Evolutionary conservation across 805 yeast species (phyloP), one percentile per base, ranked within the genome.

Genomic region (Torulaspora microellipsoides): DNA sequence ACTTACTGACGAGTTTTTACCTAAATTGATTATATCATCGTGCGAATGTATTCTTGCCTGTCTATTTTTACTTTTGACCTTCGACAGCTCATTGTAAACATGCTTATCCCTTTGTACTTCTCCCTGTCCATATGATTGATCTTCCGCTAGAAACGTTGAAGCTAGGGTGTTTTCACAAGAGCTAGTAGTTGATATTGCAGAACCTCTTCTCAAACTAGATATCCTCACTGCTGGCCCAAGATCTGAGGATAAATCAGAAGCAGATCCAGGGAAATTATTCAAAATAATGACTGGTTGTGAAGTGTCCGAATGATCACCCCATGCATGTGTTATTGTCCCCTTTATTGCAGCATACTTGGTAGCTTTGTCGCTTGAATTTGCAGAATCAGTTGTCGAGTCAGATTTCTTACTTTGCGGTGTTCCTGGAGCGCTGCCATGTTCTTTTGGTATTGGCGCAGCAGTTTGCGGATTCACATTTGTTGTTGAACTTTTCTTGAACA

Each of bases 251-350:
- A 28, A 11, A 13, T 15, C 33, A 23, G 43, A 32, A 15, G 12
- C 25, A 8, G 44, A 30, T 12, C 23, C 28, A 11, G 45, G 31
- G 4, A 35, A 40, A 17, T 51, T 43, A 41, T 57, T 57, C 25
- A 57, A 36, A 12, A 48, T 38, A 29, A 57, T 57, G 6, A 57
- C 56, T 8, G 58, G 52, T 14, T 53, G 54, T 1, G 51, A 50
- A 13, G 35, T 36, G 25, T 53, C 52, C 11, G 48, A 30, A n/a
- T 32, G 46, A 9, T 49, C 56, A 0, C 77, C 77, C 79, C 79
- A 75, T 33, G 72, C 73, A 49, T 74, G 78, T 10, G 72, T 70
- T 27, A 76, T 58, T 11, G 78, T 75, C 7, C 79, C 79, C 28
- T 62, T 64, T 7, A 74, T 74, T 0, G 68, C 58, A 1, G 71